These are phyloP conservation scores for Aethionema arabicum DNA, from an alignment of 345 rosid genomes.

Conservation along the genomic window DNA sequence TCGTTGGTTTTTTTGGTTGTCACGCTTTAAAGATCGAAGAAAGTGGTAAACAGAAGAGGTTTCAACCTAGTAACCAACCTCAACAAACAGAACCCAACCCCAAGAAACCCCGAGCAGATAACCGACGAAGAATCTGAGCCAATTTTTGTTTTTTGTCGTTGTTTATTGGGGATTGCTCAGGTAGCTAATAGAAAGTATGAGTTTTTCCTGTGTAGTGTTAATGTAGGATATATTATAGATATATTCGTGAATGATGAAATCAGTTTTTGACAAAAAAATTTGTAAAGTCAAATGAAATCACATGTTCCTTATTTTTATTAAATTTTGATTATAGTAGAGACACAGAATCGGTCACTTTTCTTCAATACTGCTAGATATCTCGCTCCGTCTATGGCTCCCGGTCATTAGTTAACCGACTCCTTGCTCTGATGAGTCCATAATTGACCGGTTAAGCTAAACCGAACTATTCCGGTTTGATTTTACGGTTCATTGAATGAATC, in stretches of 20 bases:
- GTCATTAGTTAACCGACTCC: too few species aligned
- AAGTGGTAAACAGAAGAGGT: constrained; percentile 39
- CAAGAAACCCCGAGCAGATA: constrained; percentile 61
- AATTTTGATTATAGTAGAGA: not conserved
- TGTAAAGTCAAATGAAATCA: too few species aligned
- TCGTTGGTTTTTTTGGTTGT: not conserved
- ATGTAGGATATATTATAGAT: too few species aligned
- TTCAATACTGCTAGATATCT: too few species aligned
- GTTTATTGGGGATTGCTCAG: too few species aligned
- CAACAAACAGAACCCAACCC: constrained; percentile 46
- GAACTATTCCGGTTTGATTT: constrained; percentile 4
- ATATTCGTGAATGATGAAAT: constrained; percentile 23
- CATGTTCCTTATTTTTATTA: not conserved
- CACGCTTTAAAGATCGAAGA: constrained; percentile 52
- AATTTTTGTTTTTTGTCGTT: not conserved
- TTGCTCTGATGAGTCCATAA: not conserved
- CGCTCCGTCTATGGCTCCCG: too few species aligned
- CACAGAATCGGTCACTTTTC: too few species aligned
- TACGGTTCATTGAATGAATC: constrained; percentile 1
- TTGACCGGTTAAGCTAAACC: not conserved
- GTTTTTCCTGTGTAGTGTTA: too few species aligned
- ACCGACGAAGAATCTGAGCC: constrained; percentile 70
- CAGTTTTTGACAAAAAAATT: not conserved
- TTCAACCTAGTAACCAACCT: constrained; percentile 53
- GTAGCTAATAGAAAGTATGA: too few species aligned